phyloP scores from a whole-genome alignment of 768 basidiomycete genomes.

The Boletus sp. region DNA sequence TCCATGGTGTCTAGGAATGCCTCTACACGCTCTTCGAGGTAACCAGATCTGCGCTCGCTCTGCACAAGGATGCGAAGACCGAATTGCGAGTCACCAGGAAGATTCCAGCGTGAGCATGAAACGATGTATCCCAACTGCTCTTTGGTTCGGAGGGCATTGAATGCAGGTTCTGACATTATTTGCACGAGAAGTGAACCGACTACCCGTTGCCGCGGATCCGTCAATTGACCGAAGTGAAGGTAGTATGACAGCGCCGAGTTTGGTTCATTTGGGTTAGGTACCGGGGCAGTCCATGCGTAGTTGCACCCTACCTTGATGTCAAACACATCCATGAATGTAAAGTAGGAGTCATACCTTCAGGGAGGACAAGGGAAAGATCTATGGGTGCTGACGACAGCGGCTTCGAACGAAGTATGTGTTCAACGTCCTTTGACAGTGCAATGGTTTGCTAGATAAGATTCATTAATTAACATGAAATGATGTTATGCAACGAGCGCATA shows the following conservation, averaged over 20 bases:
- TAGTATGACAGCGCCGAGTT: conserved; percentile 89
- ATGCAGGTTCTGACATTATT: conserved; percentile 87
- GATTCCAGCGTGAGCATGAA: conserved; percentile 50
- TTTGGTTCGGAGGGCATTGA: conserved; percentile 86
- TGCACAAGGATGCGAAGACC: conserved; percentile 86
- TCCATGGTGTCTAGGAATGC: conserved; percentile 80
- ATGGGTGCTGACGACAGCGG: conserved; percentile 41
- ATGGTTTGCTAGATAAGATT: conserved; percentile 63
- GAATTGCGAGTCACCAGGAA: conserved; percentile 63
- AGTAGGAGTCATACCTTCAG: conserved; percentile 48
- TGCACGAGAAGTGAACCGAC: conserved; percentile 70
- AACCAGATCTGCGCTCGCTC: conserved; percentile 75
- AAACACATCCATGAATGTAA: not conserved
- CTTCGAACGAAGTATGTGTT: conserved; percentile 56
- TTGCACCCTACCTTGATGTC: conserved; percentile 55
- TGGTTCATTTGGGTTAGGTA: conserved; percentile 80
- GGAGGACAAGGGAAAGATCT: conserved; percentile 57
- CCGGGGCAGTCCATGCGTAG: conserved; percentile 56
- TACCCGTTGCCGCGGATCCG: conserved; percentile 63
- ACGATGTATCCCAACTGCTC: conserved; percentile 97
- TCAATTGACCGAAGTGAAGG: conserved; percentile 68
- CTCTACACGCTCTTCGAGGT: conserved; percentile 86
- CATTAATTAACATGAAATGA: not conserved
- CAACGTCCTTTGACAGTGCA: conserved; percentile 65
- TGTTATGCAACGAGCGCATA: conserved; percentile 34